Conservation (phyloP, 2,329 filamentous ascomycete genomes). For the Fusarium concolor region DNA sequence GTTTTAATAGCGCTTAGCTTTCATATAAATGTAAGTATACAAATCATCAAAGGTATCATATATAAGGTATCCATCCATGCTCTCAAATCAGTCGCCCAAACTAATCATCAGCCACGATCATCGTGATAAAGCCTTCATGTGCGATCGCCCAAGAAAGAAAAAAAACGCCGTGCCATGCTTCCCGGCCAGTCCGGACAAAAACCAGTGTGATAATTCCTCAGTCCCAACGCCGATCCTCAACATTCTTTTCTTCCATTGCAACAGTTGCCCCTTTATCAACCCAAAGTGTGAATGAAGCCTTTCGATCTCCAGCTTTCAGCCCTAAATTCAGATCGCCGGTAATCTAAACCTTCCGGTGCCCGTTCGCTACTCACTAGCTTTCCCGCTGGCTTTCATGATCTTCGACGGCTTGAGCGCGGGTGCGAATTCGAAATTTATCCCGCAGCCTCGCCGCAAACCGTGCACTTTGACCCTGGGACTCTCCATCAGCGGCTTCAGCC, state of each 20-base stretch:
- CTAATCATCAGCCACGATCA: conserved; percentile 17
- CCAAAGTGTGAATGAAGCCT: background rate
- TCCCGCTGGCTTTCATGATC: conserved; percentile 26
- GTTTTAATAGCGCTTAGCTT: background rate
- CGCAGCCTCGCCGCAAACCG: conserved; percentile 62
- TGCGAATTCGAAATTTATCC: conserved; percentile 65
- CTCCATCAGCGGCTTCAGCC: conserved; percentile 42
- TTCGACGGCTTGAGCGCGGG: conserved; percentile 55
- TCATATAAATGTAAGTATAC: background rate
- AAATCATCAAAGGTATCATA: conserved; percentile 26
- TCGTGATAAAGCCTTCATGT: conserved; percentile 11
- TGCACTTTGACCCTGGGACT: conserved; percentile 56
- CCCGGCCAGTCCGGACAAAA: conserved; percentile 27
- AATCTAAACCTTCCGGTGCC: background rate
- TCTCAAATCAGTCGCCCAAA: background rate
- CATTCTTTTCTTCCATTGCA: conserved; percentile 10
- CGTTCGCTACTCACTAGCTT: background rate
- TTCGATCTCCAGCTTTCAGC: conserved; percentile 1
- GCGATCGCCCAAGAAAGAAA: background rate
- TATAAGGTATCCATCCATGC: conserved; percentile 3
- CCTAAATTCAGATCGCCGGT: conserved; percentile 2
- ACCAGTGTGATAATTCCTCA: conserved; percentile 13
- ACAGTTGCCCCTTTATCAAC: background rate
- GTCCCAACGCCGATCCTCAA: conserved; percentile 35
- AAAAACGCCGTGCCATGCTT: conserved; percentile 45